Evolutionary conservation across 495 filamentous ascomycete genomes (phyloP), one percentile per base, ranked within the genome.

Genomic region (Penicillium bialowiezense): DNA sequence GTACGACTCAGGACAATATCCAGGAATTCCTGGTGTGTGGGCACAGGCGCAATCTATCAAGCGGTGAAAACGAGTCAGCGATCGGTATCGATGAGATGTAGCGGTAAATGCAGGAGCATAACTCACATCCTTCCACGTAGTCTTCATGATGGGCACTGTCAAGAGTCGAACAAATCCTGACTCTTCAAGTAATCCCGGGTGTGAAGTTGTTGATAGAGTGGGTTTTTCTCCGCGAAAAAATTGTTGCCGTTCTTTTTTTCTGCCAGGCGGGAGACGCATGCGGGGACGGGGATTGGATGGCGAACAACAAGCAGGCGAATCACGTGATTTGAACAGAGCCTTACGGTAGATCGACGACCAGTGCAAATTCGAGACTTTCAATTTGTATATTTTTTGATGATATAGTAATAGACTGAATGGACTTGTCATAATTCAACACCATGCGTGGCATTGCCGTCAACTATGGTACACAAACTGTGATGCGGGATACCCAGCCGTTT

Each of bases 1-100:
- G 95, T 98, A 55, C 91, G 80, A 55, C 87, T 92, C 51, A 98
- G 82, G 56, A 97, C 90, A 60, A 98, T 96, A 68, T 98, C 93
- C 51, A 98, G 77, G 63, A 98, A 98, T 71, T 98, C 93, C 74
- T 95, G 85, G 62, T 80, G 86, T 55, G 89, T 95, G 24, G 93
- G 93, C 55, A 98, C 93, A 50, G 95, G 92, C 40, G 86, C 80
- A 63, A 95, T 95, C 70, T 76, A 60, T 55, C 51, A 57, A 63
- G 65, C 64, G 65, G 65, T 68, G 55, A 69, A 35, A 69, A 67
- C 51, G 51, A 33, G 53, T 61, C 17, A 64, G 51, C 29, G 26
- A 20, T 47, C n/a, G 31, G 33, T 15, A 24, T 38, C 58, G 21
- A 35, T 18, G n/a, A 41, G 40, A 48, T 8, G 24, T 10, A 21